Base-by-base conservation (phyloP, 495 filamentous ascomycete species). In the Aspergillus heteromorphus region DNA sequence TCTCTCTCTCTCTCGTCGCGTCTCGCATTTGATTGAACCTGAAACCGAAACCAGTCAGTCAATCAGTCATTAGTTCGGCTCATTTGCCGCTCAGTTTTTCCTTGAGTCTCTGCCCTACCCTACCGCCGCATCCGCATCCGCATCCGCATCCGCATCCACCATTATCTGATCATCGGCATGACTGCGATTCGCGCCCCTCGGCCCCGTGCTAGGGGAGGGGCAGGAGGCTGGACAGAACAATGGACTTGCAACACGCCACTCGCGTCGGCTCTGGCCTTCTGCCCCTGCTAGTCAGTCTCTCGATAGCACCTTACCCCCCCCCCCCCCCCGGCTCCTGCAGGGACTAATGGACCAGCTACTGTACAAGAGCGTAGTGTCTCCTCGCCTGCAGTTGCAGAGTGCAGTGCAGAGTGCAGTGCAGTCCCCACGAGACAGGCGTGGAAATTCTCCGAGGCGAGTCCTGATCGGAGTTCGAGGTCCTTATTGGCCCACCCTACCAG, bases 101-200 rank as follows among this genome's bases (percentile, higher is more conserved):
- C 18, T 25, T 20, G 8, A 25, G 8, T 11, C 42, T 38, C 42
- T 23, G 23, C 42, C 42, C 20, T 21, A 27, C 29, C 43, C 6
- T 16, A 2, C 13, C 4, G 14, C 13, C 43, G 16, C n/a, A n/a
- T n/a, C n/a, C n/a, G n/a, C n/a, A n/a, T n/a, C n/a, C n/a, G n/a
- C n/a, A n/a, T n/a, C n/a, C n/a, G n/a, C n/a, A n/a, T n/a, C n/a
- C n/a, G n/a, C n/a, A n/a, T n/a, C n/a, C n/a, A n/a, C n/a, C n/a
- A n/a, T 45, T 45, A 45, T 45, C 42, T 45, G 42, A 45, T 45
- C 42, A 45, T 45, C 42, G 25, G n/a, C n/a, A n/a, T n/a, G n/a
- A n/a, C n/a, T n/a, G n/a, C n/a, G n/a, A n/a, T n/a, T n/a, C n/a
- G n/a, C n/a, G n/a, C 23, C 23, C 23, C 23, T 27, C 23, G 4